Evolutionary conservation across 441 rosid genomes (phyloP), one percentile per base, ranked within the genome.

Genomic region (Corymbia calophylla): DNA sequence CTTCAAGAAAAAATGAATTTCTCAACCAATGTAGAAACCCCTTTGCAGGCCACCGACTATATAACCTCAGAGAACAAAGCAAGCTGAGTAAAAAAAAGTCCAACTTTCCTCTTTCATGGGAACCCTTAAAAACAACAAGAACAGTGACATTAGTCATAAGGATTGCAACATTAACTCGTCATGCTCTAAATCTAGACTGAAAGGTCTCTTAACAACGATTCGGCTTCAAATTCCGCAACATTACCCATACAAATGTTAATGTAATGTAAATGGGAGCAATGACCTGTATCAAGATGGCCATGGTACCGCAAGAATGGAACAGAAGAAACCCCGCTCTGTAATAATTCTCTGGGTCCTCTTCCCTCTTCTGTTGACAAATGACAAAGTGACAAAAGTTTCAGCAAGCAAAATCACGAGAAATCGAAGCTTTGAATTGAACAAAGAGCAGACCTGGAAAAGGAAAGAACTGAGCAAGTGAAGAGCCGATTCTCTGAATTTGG

Each of bases 381-480:
- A 54, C 49, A 39, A 23, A 86, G 2, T 29, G 18, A 49, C 53
- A 16, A 10, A 21, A 4, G 21, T 66, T 70, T 17, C 80, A 23
- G 84, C 23, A 77, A 77, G 44, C 84, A 44, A 17, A 77, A 49
- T 31, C 87, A n/a, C 1, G 68, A 66, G 12, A 77, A 55, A 53
- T 53, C 16, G 53, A 81, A 88, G 54, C 44, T 5, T 53, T 4
- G 53, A 80, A 44, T 23, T 14, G 53, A 77, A 23, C 54, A 35
- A 35, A 68, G 70, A 39, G 7, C 23, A 80, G 85, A 89, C 90
- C 90, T 89, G 53, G 73, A 49, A 86, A 23, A 89, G 88, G 66
- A 85, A 89, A 39, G 54, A 89, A 86, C 90, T 89, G n/a, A 89
- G 88, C 84, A 89, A 51, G 25, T 86, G 90, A 4, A 89, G 90